Conservation (phyloP, 768 basidiomycete genomes). For the Lepiota subincarnata region DNA sequence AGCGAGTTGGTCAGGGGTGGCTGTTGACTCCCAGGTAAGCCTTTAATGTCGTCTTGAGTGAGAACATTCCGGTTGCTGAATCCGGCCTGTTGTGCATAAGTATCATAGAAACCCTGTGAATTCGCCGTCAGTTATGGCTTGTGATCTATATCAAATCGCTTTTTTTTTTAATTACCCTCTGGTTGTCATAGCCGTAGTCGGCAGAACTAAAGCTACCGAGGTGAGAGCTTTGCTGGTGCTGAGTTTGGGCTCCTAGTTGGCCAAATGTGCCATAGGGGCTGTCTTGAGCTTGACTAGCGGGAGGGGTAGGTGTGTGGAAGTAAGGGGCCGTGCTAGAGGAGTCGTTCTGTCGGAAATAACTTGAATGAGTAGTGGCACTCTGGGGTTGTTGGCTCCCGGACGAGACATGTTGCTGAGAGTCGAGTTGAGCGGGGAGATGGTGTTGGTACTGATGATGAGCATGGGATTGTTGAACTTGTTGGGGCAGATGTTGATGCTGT, state of each 20-base stretch:
- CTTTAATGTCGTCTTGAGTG: constrained; percentile 75
- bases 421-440: constrained; percentile 52
- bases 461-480: constrained; percentile 41
- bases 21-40: constrained; percentile 57
- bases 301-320: constrained; percentile 77
- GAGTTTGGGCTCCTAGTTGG: constrained; percentile 52
- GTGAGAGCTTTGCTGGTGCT: constrained; percentile 58
- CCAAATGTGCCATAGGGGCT: constrained; percentile 64
- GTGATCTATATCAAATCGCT: constrained; percentile 18
- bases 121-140: constrained; percentile 18
- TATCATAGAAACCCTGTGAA: constrained; percentile 70
- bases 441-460: constrained; percentile 58
- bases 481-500: constrained; percentile 37
- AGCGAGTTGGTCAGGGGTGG: constrained; percentile 42
- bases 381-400: constrained; percentile 40
- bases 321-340: constrained; percentile 46
- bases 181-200: constrained; percentile 72
- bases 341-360: constrained; percentile 69
- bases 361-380: constrained; percentile 41
- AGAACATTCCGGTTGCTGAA: constrained; percentile 65
- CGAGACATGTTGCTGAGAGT: constrained; percentile 28
- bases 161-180: no score
- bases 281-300: constrained; percentile 58
- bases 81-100: constrained; percentile 57
- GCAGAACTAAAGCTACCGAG: constrained; percentile 51